Base-by-base conservation (phyloP, 2,329 filamentous ascomycete genomes). In the Cryphonectria japonica region DNA sequence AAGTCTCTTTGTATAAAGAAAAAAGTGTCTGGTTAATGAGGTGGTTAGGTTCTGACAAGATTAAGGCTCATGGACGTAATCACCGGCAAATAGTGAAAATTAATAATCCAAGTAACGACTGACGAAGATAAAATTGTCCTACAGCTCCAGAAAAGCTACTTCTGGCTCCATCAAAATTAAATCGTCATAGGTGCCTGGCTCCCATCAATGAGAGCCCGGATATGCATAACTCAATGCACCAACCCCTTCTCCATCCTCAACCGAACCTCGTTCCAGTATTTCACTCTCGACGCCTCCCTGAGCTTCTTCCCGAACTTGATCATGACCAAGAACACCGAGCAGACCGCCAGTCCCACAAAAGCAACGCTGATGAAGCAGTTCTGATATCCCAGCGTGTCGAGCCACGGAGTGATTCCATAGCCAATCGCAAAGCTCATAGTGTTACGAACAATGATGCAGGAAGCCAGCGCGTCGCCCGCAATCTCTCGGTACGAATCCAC, bases 401-500 rank as follows among this genome's bases (percentile, higher is more conserved):
- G 46, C 72, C 72, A 73, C 19, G 72, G 72, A 16, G 72, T 73
- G 29, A 73, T 73, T 1, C 72, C 72, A 39, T 73, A 73, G 19
- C 72, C 67, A n/a, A 73, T 72, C 1, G 72, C 72, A 52, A 73
- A 73, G 32, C 72, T 73, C 72, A 73, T 73, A 1, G 72, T 73
- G 34, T 73, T 73, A 2, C 72, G 67, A 6, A 73, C 60, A 16
- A 86, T 73, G 50, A 86, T 86, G 14, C 86, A 83, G 3, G 84
- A 83, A 11, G 85, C 82, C 70, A 86, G 83, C 1, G 84, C 83
- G 74, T 87, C 84, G 0, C 84, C 84, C 59, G 80, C 80, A 5
- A 86, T 74, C 11, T 83, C 84, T 46, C 82, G 81, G 72, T 86
- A 87, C 26, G 78, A 81, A 72, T 86, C 85, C 54, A 86, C 84